Evolutionary conservation across 1,284 basidiomycete species (phyloP), one percentile per base, ranked within the genome.

Genomic region (Fomitiporia mediterranea): DNA sequence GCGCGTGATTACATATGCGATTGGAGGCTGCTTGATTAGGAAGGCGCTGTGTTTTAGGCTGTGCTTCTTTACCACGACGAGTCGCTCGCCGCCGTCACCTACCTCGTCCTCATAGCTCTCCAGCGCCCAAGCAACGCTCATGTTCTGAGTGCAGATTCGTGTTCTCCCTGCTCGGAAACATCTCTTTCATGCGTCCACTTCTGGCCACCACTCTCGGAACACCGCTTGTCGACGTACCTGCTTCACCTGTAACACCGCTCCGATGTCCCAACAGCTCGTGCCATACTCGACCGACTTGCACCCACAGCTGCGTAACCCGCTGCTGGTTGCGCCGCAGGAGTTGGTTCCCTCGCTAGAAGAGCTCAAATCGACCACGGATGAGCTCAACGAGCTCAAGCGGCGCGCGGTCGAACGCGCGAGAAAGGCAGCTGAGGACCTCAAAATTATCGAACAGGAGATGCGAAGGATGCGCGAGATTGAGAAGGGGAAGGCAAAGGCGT

Each of bases 381-480:
- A 89, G 64, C 77, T 94, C 46, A 72, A 70, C 58, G 63, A 74
- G 43, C 72, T 85, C 57, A 79, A 77, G 62, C 72, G 79, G 60
- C 74, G 73, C 63, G 76, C 79, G 3, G 64, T 81, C 39, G 83
- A 83, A 62, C 76, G 84, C 60, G 78, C 75, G 46, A 82, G 77
- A 74, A 87, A 86, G 71, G 84, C 83, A 0, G 78, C 76, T 32
- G 80, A 85, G 64, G 87, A 90, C 74, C 70, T 87, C 62, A 78
- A 76, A 66, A 76, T 77, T 60, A 81, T 86, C 61, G 81, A 84
- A 62, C 85, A 83, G 68, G 83, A 81, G 46, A 82, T 85, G 78
- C 76, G 81, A 55, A 76, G 80, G 60, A 78, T 88, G 72, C 84
- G 79, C 72, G 86, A 86, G 72, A 83, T 79, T 69, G 84, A 84